Evolutionary conservation across 495 filamentous ascomycete species (phyloP), one percentile per base, ranked within the genome.

Genomic region (Aspergillus nanangensis): DNA sequence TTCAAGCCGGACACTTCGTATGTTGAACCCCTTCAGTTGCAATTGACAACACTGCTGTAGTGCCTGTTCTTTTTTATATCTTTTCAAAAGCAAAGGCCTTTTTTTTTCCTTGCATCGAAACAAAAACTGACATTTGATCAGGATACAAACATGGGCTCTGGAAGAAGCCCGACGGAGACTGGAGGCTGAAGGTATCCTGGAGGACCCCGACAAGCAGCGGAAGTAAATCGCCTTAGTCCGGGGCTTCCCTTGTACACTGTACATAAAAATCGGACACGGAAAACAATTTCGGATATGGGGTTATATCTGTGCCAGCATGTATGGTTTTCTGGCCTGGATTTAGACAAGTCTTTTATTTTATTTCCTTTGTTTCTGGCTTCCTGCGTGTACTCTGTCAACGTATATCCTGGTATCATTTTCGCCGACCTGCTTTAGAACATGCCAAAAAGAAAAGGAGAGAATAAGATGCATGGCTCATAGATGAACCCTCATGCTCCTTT

Each of bases 1-100:
- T 97, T 89, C 62, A 98, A 98, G 81, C 93, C 93, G 19, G 93
- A 98, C 76, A 97, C 91, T 40, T 94, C 88, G 93, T 98, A 77
- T 70, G 92, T 88, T 33, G 11, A 44, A 45, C 41, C 41, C 42
- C 24, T 10, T 45, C 15, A 43, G 38, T 32, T 33, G 44, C 50
- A 55, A 35, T 38, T 36, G 22, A n/a, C n/a, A n/a, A n/a, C n/a
- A n/a, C n/a, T n/a, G n/a, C n/a, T n/a, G n/a, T n/a, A n/a, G n/a
- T n/a, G n/a, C n/a, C n/a, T n/a, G n/a, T n/a, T n/a, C n/a, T n/a
- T n/a, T n/a, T n/a, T n/a, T n/a, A n/a, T 41, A 18, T 29, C 36
- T 46, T 13, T 15, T 40, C 18, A 17, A 39, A 44, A 14, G 18
- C 38, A 18, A 17, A 25, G 9, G 5, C 40, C 15, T 36, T 38